A percentile compares a stretch with the other conserved stretches of the same genome.
Conservation (phyloP, 192 early-diverging fungal genomes). For the Geranomyces variabilis region DNA sequence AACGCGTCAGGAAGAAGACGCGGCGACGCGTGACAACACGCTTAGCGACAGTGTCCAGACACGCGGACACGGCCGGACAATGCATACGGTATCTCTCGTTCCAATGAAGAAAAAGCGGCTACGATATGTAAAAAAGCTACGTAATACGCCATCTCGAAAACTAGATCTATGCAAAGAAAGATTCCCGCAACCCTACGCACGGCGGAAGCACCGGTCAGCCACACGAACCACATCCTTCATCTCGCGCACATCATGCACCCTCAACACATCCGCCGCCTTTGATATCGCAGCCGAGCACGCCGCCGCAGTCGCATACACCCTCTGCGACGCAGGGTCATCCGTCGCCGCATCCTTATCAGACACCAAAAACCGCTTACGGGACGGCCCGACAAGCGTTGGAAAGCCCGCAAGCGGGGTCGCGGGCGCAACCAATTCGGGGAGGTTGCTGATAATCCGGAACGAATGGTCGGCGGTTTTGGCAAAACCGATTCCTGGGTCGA, state of each 20-base stretch:
- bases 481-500: conserved; percentile 98
- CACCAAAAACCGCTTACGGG: conserved; percentile 92
- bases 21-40: too few relatives aligned
- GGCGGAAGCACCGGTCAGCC: conserved; percentile 61
- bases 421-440: conserved; percentile 55
- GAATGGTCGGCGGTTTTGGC: conserved; percentile 89
- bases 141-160: too few relatives aligned
- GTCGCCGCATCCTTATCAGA: conserved; percentile 13
- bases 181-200: not conserved
- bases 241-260: conserved; percentile 95
- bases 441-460: conserved; percentile 78
- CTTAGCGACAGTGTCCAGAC: too few relatives aligned
- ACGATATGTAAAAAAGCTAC: too few relatives aligned
- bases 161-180: too few relatives aligned
- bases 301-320: conserved; percentile 88
- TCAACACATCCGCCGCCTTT: conserved; percentile 78
- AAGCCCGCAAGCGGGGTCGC: conserved; percentile 59
- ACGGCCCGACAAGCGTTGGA: conserved; percentile 90
- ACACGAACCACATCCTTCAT: conserved; percentile 89
- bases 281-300: conserved; percentile 81
- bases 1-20: too few relatives aligned
- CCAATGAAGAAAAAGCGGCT: too few relatives aligned
- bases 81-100: too few relatives aligned
- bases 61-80: too few relatives aligned
- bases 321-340: conserved; percentile 62